These are phyloP conservation scores for Suillus brevipes DNA, from an alignment of 768 basidiomycete species.

Conservation along the genomic window DNA sequence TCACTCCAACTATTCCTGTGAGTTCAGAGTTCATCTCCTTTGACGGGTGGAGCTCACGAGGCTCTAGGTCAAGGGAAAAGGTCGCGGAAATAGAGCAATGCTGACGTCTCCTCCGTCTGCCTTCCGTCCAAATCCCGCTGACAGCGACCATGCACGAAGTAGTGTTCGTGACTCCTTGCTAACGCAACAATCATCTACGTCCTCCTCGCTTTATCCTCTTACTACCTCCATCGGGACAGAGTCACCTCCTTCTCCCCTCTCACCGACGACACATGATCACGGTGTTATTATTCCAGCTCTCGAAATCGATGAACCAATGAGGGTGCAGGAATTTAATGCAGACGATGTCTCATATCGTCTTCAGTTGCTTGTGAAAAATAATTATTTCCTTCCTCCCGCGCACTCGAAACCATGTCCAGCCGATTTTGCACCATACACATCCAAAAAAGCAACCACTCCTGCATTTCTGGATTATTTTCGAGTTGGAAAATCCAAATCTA, in stretches of 20 bases:
- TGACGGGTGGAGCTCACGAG: conserved; percentile 10
- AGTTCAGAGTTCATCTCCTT: neutral
- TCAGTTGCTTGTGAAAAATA: conserved; percentile 82
- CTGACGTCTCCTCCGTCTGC: conserved; percentile 37
- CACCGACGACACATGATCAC: conserved; percentile 44
- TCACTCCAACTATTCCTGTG: conserved; percentile 1
- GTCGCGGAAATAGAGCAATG: conserved; percentile 35
- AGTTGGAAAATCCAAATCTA: conserved; percentile 65
- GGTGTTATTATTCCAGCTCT: conserved; percentile 48
- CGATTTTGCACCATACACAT: conserved; percentile 49
- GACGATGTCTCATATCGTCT: conserved; percentile 88
- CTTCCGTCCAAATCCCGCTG: conserved; percentile 28
- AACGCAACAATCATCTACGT: conserved; percentile 65
- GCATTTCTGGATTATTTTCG: conserved; percentile 72
- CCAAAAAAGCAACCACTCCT: conserved; percentile 48
- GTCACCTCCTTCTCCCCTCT: conserved; percentile 60
- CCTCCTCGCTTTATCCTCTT: conserved; percentile 77
- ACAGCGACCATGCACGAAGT: conserved; percentile 46
- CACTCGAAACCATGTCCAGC: conserved; percentile 78
- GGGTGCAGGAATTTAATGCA: conserved; percentile 52
- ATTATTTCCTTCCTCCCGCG: conserved; percentile 85
- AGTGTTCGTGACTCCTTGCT: conserved; percentile 55
- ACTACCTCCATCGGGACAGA: conserved; percentile 69
- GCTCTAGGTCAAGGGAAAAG: conserved; percentile 34
- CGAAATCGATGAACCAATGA: conserved; percentile 46